Percentiles rank a stretch among this genome's conserved stretches.
Evolutionary conservation across 2,329 filamentous ascomycete species (phyloP).

Genomic region (Trichoderma gracile): DNA sequence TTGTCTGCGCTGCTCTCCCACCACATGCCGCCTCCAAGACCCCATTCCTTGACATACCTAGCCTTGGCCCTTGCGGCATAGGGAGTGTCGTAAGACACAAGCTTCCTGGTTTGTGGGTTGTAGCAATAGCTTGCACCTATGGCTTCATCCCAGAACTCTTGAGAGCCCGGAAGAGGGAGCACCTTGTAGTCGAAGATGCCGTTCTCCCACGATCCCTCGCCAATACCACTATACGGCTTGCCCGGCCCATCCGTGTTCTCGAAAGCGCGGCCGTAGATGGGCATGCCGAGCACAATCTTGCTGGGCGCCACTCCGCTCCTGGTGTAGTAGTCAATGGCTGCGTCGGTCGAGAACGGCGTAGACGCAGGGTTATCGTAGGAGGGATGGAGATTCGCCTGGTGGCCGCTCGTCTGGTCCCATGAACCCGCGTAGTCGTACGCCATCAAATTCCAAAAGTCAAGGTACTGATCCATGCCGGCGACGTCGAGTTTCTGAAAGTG

Average conservation of each 20-base stretch:
- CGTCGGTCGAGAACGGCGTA: constrained; percentile 76
- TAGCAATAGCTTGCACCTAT: constrained; percentile 78
- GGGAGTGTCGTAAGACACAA: constrained; percentile 80
- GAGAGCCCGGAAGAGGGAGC: constrained; percentile 67
- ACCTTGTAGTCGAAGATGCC: constrained; percentile 89
- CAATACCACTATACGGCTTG: constrained; percentile 67
- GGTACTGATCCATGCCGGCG: constrained; percentile 61
- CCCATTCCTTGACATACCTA: constrained; percentile 64
- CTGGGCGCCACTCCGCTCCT: constrained; percentile 60
- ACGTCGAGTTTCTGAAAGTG: constrained; percentile 66
- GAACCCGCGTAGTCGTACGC: constrained; percentile 85
- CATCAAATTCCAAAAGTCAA: constrained; percentile 83
- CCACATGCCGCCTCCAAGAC: constrained; percentile 93
- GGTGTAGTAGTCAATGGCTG: constrained; percentile 71
- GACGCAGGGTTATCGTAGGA: constrained; percentile 56
- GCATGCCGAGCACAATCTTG: constrained; percentile 90
- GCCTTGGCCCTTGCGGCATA: constrained; percentile 69
- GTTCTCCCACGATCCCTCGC: constrained; percentile 78
- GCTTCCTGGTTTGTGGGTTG: constrained; percentile 58
- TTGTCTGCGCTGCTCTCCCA: constrained; percentile 88
- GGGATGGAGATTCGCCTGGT: constrained; percentile 77
- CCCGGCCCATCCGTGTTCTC: constrained; percentile 75
- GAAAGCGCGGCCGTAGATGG: constrained; percentile 87
- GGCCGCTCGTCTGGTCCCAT: constrained; percentile 71
- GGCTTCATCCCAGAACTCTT: constrained; percentile 63